Evolutionary conservation across 345 rosid species (phyloP).

Genomic region (Salix arbutifolia): DNA sequence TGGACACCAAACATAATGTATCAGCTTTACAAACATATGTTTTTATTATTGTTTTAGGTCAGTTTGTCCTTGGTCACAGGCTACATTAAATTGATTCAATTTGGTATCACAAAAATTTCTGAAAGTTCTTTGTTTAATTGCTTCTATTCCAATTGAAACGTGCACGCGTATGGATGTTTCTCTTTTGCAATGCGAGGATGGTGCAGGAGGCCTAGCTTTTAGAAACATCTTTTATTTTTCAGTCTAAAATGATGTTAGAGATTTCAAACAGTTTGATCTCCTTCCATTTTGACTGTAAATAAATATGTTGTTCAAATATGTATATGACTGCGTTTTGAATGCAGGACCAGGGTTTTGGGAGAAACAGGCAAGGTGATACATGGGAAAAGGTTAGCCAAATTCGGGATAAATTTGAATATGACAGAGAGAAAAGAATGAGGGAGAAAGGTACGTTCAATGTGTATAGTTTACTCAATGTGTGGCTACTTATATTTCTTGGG

Average conservation of each 20-base stretch:
- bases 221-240: not conserved
- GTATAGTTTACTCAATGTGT: not conserved
- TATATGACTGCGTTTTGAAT: conserved; percentile 4
- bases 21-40: not conserved
- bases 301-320: not conserved
- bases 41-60: not conserved
- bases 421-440: conserved; percentile 74
- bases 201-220: not conserved
- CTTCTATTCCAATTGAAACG: not conserved
- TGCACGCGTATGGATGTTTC: not conserved
- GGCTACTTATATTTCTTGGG: not conserved
- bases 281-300: not conserved
- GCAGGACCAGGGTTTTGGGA: conserved; percentile 53
- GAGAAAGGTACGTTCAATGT: conserved; percentile 53
- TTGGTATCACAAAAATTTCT: not conserved
- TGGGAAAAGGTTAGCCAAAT: conserved; percentile 63
- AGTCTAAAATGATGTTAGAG: not conserved
- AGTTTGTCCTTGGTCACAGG: not conserved
- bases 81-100: not conserved
- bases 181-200: not conserved
- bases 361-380: conserved; percentile 49
- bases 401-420: conserved; percentile 77
- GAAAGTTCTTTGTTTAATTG: not conserved
- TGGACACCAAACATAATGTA: no score
- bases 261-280: not conserved